These are phyloP conservation scores for Phytopythium delawarense DNA, from an alignment of 352 stramenopile species.

Conservation along the genomic window DNA sequence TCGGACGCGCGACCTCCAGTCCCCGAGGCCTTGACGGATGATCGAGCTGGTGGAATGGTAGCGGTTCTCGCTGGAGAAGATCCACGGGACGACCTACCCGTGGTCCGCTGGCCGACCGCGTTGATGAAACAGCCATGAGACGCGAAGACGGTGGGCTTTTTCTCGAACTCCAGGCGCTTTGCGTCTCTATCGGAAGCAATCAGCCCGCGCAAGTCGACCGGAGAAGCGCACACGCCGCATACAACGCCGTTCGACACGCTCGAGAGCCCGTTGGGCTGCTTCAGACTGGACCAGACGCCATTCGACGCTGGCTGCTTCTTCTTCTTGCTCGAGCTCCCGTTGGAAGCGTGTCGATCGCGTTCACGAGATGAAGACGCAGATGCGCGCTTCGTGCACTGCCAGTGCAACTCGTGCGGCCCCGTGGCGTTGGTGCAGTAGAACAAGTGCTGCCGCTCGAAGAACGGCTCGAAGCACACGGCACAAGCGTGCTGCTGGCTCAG, in stretches of 20 bases:
- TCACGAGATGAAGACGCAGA: conserved; percentile 13
- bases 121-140: conserved; percentile 65
- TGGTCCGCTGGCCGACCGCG: conserved; percentile 17
- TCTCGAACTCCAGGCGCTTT: conserved; percentile 44
- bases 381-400: conserved; percentile 67
- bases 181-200: conserved; percentile 50
- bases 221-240: conserved; percentile 48
- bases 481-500: conserved; percentile 56
- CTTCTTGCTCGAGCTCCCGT: conserved; percentile 23
- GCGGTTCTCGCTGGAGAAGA: not conserved
- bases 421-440: conserved; percentile 60
- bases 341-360: conserved; percentile 18
- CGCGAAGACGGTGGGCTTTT: conserved; percentile 57
- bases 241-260: conserved; percentile 49
- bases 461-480: conserved; percentile 62
- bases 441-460: conserved; percentile 69
- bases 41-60: not conserved
- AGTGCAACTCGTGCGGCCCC: conserved; percentile 60
- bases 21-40: not conserved
- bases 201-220: conserved; percentile 50
- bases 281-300: conserved; percentile 51
- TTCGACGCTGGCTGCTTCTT: conserved; percentile 61
- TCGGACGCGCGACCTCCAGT: not conserved
- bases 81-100: not conserved
- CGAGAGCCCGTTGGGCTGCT: conserved; percentile 43